Evolutionary conservation across 345 rosid species (phyloP).

Genomic region (Arabidopsis arenosa): DNA sequence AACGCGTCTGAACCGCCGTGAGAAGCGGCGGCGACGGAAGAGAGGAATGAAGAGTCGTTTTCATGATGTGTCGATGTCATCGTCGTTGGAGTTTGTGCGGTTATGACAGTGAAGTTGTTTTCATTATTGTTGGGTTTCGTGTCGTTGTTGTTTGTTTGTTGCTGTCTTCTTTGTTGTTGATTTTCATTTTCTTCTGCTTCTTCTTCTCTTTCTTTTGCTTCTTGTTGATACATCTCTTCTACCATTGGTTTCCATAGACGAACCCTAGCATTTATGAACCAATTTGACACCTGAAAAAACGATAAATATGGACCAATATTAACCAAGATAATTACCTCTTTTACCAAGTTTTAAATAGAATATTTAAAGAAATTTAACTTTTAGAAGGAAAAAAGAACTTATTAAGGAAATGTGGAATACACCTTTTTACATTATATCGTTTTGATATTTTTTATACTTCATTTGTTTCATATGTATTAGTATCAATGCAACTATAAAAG

Average conservation of each 20-base stretch:
- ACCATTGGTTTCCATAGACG: constrained; percentile 99
- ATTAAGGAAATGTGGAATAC: background rate
- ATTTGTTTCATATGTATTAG: no score
- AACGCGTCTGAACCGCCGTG: constrained; percentile 38
- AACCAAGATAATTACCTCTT: background rate
- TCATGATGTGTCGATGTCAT: constrained; percentile 57
- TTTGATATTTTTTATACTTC: background rate
- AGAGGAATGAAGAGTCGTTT: constrained; percentile 65
- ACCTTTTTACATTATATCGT: background rate
- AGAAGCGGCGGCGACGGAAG: constrained; percentile 34
- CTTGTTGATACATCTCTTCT: constrained; percentile 98
- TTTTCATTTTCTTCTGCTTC: constrained; percentile 41
- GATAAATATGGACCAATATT: background rate
- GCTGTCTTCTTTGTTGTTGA: constrained; percentile 45
- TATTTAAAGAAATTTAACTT: background rate
- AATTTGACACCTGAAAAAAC: constrained; percentile 78
- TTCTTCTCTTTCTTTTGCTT: constrained; percentile 65
- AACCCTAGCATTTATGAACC: constrained; percentile 99
- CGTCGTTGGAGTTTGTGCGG: constrained; percentile 54
- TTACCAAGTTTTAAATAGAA: background rate
- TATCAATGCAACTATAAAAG: background rate
- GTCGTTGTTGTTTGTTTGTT: constrained; percentile 45
- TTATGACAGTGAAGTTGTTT: constrained; percentile 45
- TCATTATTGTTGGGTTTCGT: constrained; percentile 63
- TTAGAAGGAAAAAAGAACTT: background rate